Conservation (phyloP, 73 alveolate species). For the Blepharisma stoltei region DNA sequence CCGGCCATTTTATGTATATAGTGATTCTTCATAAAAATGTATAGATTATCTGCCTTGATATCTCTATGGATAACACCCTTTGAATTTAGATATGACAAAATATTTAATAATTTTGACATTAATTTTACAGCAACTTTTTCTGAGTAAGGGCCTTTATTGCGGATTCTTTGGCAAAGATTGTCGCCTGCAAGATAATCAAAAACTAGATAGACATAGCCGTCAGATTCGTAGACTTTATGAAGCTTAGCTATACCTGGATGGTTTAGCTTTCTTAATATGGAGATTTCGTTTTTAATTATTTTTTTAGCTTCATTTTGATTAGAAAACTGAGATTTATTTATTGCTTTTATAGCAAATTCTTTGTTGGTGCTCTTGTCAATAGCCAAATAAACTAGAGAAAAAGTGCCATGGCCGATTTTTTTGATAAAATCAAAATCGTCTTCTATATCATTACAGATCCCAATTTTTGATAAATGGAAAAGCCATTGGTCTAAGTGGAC, state of each 20-base stretch:
- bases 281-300: conserved; percentile 33
- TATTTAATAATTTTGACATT: conserved; percentile 25
- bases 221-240: conserved; percentile 54
- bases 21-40: too few species aligned
- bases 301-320: conserved; percentile 13
- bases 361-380: conserved; percentile 25
- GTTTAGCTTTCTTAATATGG: conserved; percentile 23
- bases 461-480: too few species aligned
- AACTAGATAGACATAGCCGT: conserved; percentile 38
- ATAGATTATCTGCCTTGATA: conserved; percentile 19
- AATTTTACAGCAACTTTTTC: conserved; percentile 43
- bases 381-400: conserved; percentile 25
- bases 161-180: conserved; percentile 42
- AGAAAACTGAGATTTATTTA: conserved; percentile 32
- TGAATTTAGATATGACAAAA: conserved; percentile 26
- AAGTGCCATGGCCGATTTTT: not conserved
- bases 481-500: too few species aligned
- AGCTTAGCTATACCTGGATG: conserved; percentile 33
- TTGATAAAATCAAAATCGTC: not conserved
- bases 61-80: conserved; percentile 34
- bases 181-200: conserved; percentile 54
- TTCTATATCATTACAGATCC: too few species aligned
- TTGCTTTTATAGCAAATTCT: conserved; percentile 34
- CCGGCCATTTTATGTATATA: too few species aligned
- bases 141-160: conserved; percentile 30